A percentile compares a stretch with the other conserved stretches of the same genome.
Evolutionary conservation across 441 rosid genomes (phyloP).

Genomic region (Daphne laureola): DNA sequence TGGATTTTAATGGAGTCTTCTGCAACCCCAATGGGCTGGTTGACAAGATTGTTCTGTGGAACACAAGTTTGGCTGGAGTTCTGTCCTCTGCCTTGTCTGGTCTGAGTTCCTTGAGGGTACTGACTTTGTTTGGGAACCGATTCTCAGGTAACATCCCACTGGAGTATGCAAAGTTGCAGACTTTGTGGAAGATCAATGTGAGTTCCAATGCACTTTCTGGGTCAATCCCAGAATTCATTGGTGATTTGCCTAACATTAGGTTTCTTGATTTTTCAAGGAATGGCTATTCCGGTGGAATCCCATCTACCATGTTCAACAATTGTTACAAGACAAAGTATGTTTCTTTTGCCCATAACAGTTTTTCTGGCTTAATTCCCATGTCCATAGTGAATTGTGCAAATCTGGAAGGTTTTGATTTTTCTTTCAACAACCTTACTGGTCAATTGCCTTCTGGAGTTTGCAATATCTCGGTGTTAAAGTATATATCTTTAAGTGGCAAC

Average conservation of each 20-base stretch:
- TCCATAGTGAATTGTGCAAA: conserved; percentile 53
- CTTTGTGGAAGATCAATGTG: conserved; percentile 87
- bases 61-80: conserved; percentile 61
- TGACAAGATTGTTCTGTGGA: conserved; percentile 88
- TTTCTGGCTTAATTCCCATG: conserved; percentile 65
- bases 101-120: conserved; percentile 57
- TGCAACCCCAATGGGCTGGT: conserved; percentile 68
- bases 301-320: conserved; percentile 50
- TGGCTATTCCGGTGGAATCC: conserved; percentile 55
- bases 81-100: conserved; percentile 66
- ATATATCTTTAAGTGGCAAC: conserved; percentile 59
- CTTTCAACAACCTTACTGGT: conserved; percentile 66
- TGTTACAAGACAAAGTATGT: conserved; percentile 76
- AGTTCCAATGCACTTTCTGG: conserved; percentile 88
- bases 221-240: conserved; percentile 76
- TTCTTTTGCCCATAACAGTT: conserved; percentile 58
- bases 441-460: conserved; percentile 59
- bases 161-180: conserved; percentile 53
- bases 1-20: conserved; percentile 53
- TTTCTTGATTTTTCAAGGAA: conserved; percentile 88
- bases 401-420: conserved; percentile 79
- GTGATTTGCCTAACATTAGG: conserved; percentile 68
- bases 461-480: conserved; percentile 46
- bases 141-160: conserved; percentile 72
- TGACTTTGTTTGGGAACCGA: conserved; percentile 80